Evolutionary conservation across 768 basidiomycete species (phyloP).

Genomic region (Boletus vermiculosoides): DNA sequence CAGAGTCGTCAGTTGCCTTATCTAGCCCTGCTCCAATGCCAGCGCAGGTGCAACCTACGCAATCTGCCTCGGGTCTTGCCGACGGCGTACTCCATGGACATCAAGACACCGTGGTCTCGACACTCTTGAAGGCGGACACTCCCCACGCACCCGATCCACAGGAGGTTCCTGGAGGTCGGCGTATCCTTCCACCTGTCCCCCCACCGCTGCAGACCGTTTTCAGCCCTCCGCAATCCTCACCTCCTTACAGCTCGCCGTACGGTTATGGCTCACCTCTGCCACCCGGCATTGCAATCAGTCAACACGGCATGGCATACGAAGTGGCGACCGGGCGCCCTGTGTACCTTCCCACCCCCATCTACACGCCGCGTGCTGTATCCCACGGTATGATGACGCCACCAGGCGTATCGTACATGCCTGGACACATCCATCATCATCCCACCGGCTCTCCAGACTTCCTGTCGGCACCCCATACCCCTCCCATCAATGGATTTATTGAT

Average conservation of each 20-base stretch:
- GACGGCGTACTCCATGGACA: constrained; percentile 28
- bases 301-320: constrained; percentile 80
- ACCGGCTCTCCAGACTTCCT: constrained; percentile 63
- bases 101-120: constrained; percentile 25
- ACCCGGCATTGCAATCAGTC: constrained; percentile 71
- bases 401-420: constrained; percentile 52
- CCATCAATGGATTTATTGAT: constrained; percentile 63
- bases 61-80: constrained; percentile 5
- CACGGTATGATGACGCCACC: constrained; percentile 52
- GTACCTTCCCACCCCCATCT: constrained; percentile 65
- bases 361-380: constrained; percentile 65
- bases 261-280: constrained; percentile 54
- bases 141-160: constrained; percentile 20
- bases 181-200: constrained; percentile 37
- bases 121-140: constrained; percentile 32
- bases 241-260: constrained; percentile 69
- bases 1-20: constrained; percentile 3
- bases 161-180: constrained; percentile 23
- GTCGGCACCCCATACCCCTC: constrained; percentile 57
- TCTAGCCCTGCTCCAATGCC: constrained; percentile 11
- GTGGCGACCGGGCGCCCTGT: constrained; percentile 79
- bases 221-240: constrained; percentile 44
- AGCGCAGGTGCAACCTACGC: constrained; percentile 11
- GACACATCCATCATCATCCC: constrained; percentile 62
- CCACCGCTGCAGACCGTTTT: constrained; percentile 47